Evolutionary conservation across 257 asterid species (phyloP).

Genomic region (Solanum etuberosum): DNA sequence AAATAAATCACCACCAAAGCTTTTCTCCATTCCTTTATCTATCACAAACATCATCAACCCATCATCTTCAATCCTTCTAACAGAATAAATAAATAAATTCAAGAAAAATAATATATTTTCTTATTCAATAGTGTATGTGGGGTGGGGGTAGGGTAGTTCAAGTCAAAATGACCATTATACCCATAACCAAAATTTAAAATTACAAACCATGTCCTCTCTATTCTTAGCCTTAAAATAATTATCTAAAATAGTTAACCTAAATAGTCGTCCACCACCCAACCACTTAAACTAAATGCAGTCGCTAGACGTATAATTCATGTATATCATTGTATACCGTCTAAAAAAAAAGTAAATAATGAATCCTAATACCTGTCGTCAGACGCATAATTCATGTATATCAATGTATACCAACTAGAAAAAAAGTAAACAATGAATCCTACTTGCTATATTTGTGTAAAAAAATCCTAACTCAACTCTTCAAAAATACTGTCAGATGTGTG

Average conservation of each 20-base stretch:
- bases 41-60: constrained; percentile 31
- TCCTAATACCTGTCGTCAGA: accelerated
- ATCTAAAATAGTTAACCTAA: background rate
- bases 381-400: background rate
- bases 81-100: background rate
- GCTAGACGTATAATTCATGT: background rate
- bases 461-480: background rate
- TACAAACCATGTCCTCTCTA: background rate
- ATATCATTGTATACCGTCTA: background rate
- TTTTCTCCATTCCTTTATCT: constrained; percentile 31
- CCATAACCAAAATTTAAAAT: background rate
- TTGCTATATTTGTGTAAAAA: background rate
- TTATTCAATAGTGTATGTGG: background rate
- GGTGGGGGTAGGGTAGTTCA: background rate
- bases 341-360: background rate
- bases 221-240: constrained; percentile 9
- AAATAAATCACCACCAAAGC: constrained; percentile 29
- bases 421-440: background rate
- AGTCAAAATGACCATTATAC: background rate
- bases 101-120: background rate
- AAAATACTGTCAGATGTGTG: background rate
- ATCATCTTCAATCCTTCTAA: constrained; percentile 9
- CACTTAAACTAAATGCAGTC: background rate
- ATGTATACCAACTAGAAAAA: background rate
- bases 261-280: background rate